phyloP scores from a whole-genome alignment of 2,329 filamentous ascomycete genomes.

The Dissoconium aciculare region DNA sequence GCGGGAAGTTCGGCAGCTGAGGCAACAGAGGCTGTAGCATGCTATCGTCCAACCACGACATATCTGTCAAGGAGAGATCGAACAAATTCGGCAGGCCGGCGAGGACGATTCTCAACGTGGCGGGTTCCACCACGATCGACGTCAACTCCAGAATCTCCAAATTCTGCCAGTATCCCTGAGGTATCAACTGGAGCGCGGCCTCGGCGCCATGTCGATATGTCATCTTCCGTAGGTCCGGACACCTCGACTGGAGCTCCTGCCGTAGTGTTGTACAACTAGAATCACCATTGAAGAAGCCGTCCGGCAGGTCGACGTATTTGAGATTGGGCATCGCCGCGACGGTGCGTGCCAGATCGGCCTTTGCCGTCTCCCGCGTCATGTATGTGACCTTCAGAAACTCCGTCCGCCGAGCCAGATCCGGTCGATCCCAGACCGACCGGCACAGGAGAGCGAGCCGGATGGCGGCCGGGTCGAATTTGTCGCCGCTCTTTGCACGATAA shows the following conservation, averaged over 20 bases:
- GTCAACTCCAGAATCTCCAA: constrained; percentile 61
- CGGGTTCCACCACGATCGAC: constrained; percentile 53
- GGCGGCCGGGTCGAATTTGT: constrained; percentile 65
- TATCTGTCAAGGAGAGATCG: constrained; percentile 59
- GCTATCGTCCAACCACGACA: constrained; percentile 58
- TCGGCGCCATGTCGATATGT: constrained; percentile 67
- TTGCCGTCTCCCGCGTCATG: constrained; percentile 81
- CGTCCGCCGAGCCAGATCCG: constrained; percentile 53
- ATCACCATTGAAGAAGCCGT: constrained; percentile 75
- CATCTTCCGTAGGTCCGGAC: constrained; percentile 78
- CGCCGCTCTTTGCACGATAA: constrained; percentile 48
- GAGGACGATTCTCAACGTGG: constrained; percentile 55
- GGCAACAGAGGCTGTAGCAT: constrained; percentile 54
- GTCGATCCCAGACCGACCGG: constrained; percentile 66
- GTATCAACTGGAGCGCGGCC: constrained; percentile 56
- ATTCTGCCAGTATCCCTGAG: constrained; percentile 51
- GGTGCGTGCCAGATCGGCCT: constrained; percentile 69
- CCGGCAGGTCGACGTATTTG: constrained; percentile 77
- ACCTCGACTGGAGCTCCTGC: constrained; percentile 70
- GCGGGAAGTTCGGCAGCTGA: constrained; percentile 53
- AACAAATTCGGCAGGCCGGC: constrained; percentile 50
- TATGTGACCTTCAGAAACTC: constrained; percentile 79
- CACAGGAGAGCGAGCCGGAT: constrained; percentile 64
- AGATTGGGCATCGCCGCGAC: constrained; percentile 75
- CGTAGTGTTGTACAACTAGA: constrained; percentile 58